Percentiles rank a stretch among this genome's conserved stretches.
These are phyloP conservation scores for Globisporangium nagaii DNA, from an alignment of 352 stramenopile species.

Conservation along the genomic window DNA sequence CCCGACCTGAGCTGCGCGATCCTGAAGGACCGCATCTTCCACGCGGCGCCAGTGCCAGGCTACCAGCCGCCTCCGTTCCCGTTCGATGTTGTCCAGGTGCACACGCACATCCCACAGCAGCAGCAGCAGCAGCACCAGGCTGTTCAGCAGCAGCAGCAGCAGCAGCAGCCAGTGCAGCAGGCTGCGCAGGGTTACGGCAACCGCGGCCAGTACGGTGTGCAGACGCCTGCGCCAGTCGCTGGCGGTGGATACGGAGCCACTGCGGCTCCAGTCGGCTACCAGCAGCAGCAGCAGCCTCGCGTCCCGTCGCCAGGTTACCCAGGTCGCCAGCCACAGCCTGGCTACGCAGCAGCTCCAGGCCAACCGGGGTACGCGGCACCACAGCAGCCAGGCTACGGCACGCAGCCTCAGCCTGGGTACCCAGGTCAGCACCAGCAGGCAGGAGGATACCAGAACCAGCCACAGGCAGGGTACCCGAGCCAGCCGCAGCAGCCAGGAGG, in stretches of 20 bases:
- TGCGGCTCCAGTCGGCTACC: conserved; percentile 31
- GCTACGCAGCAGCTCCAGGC: conserved; percentile 2
- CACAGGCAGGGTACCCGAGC: conserved; percentile 29
- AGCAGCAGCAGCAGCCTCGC: conserved; percentile 25
- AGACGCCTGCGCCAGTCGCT: conserved; percentile 27
- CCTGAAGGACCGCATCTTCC: conserved; percentile 84
- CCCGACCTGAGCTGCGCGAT: conserved; percentile 71
- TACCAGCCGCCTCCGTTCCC: conserved; percentile 82
- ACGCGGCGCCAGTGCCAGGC: conserved; percentile 66
- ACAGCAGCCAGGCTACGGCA: conserved; percentile 17
- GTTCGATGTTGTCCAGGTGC: conserved; percentile 73
- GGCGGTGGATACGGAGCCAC: conserved; percentile 25
- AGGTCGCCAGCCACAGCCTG: conserved; percentile 19
- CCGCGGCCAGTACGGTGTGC: conserved; percentile 38
- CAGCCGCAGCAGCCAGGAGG: conserved; percentile 26
- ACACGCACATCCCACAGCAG: conserved; percentile 49
- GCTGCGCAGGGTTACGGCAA: conserved; percentile 9
- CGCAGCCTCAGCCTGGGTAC: conserved; percentile 12
- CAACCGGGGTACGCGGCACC: conserved; percentile 28
- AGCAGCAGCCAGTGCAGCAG: conserved; percentile 12
- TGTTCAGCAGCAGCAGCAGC: conserved; percentile 24
- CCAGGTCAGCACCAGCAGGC: conserved; percentile 14
- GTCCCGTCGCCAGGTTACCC: conserved; percentile 33
- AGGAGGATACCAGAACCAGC: conserved; percentile 22
- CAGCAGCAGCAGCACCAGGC: conserved; percentile 47